These are phyloP conservation scores for Suhomyces canberraensis DNA, from an alignment of 805 yeast genomes.

Conservation along the genomic window DNA sequence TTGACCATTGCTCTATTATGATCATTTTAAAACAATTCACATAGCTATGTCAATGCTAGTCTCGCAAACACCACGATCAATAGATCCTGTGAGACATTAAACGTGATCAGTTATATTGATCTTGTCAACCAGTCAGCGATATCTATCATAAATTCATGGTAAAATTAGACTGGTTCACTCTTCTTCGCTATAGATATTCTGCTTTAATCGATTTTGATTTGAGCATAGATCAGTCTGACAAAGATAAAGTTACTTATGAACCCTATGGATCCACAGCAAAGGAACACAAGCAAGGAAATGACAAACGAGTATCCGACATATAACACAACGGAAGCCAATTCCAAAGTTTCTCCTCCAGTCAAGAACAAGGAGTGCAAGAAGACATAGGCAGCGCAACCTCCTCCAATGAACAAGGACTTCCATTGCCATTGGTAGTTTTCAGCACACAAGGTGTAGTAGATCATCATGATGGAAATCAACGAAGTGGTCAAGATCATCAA, in stretches of 20 bases:
- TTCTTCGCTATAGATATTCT: no score
- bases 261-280: constrained; percentile 87
- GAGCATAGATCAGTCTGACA: constrained; percentile 73
- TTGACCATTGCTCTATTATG: no score
- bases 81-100: no score
- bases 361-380: constrained; percentile 79
- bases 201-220: constrained; percentile 81
- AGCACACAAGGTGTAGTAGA: constrained; percentile 79
- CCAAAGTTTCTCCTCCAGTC: constrained; percentile 61
- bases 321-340: constrained; percentile 69
- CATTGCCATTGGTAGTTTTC: constrained; percentile 98
- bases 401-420: constrained; percentile 84
- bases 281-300: constrained; percentile 66
- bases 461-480: constrained; percentile 73
- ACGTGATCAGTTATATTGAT: no score
- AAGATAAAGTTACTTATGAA: constrained; percentile 71
- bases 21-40: no score
- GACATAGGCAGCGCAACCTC: constrained; percentile 83
- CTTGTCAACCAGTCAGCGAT: no score
- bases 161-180: no score
- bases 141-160: no score
- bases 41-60: no score
- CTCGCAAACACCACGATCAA: no score
- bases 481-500: constrained; percentile 79
- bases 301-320: constrained; percentile 81